Percentiles rank a stretch among this genome's conserved stretches.
Conservation (phyloP, 2,329 filamentous ascomycete species). For the Ceratocystis colombiana region DNA sequence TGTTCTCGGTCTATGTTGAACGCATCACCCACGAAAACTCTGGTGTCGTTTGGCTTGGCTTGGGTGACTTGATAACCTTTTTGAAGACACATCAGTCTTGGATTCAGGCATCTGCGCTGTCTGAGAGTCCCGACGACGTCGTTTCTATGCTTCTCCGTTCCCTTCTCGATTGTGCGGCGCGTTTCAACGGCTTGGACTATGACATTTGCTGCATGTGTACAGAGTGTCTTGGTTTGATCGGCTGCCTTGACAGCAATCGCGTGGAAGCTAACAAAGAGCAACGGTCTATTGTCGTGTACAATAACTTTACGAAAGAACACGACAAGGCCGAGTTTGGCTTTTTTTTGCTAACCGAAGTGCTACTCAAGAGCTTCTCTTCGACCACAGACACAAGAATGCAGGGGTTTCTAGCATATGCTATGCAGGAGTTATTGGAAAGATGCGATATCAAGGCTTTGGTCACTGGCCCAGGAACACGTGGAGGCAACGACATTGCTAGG, state of each 20-base stretch:
- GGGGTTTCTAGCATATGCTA: conserved; percentile 84
- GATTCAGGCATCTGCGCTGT: conserved; percentile 67
- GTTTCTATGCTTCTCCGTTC: conserved; percentile 63
- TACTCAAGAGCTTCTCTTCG: conserved; percentile 86
- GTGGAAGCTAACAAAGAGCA: conserved; percentile 71
- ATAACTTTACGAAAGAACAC: conserved; percentile 68
- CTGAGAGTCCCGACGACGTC: conserved; percentile 71
- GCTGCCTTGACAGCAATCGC: conserved; percentile 82
- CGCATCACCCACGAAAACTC: conserved; percentile 75
- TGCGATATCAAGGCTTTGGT: conserved; percentile 56
- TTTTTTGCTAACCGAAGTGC: conserved; percentile 72
- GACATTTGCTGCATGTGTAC: conserved; percentile 65
- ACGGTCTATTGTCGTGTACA: conserved; percentile 71
- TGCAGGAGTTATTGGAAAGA: conserved; percentile 79
- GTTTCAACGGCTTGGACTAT: conserved; percentile 58
- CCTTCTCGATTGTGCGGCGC: conserved; percentile 74
- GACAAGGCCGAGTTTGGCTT: conserved; percentile 81
- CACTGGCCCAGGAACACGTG: conserved; percentile 34
- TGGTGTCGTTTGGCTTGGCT: conserved; percentile 70
- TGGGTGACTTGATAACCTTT: conserved; percentile 66
- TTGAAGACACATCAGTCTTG: conserved; percentile 64
- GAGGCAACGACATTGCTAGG: conserved; percentile 51
- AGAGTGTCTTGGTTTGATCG: conserved; percentile 75
- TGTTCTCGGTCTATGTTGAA: conserved; percentile 49
- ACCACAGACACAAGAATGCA: conserved; percentile 79